Base-by-base conservation (phyloP, 192 early-diverging fungal genomes). In the Phycomyces nitens region DNA sequence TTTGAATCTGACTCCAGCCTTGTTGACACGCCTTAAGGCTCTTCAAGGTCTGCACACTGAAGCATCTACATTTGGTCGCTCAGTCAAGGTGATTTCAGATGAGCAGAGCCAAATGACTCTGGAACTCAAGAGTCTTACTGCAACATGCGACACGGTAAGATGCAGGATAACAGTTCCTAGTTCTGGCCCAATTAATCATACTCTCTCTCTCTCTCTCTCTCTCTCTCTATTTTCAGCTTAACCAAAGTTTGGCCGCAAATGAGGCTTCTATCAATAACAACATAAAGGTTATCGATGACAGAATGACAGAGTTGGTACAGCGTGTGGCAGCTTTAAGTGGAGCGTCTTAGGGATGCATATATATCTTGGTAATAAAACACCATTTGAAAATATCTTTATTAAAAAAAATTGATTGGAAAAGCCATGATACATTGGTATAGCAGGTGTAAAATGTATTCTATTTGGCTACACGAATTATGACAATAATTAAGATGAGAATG, bases 21-120 rank as follows among this genome's bases (percentile, higher is more conserved):
- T 94, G 16, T 78, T 94, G 15, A 73, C 85, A 14, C 84, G 95
- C 38, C 74, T 97, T 60, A 88, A 89, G 58, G 83, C 86, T 7
- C 79, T 97, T 40, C 84, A 89, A 54, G 78, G 78, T 3, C 76
- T 97, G 44, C 95, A 97, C 68, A 75, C 81, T 0, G 93, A 97
- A 66, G 91, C 92, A 0, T 79, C 89, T 14, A 82, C 89, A 42
- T 93, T 90, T 65, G 82, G 84, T 12, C 83, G 91, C 8, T 86
- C 84, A 6, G 79, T 95, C 40, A 84, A 85, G 60, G 83, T 87
- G 74, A 77, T 94, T 49, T 80, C 82, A 18, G 61, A 69, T 15
- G 92, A 90, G 56, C 92, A 94, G 61, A 74, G 60, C 12, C 79
- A 82, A 22, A 81, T 95, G 52, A 68, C 60, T 4, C 88, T 88